Evolutionary conservation across 371 early-diverging fungal genomes (phyloP).

Genomic region (Mucor racemosus): DNA sequence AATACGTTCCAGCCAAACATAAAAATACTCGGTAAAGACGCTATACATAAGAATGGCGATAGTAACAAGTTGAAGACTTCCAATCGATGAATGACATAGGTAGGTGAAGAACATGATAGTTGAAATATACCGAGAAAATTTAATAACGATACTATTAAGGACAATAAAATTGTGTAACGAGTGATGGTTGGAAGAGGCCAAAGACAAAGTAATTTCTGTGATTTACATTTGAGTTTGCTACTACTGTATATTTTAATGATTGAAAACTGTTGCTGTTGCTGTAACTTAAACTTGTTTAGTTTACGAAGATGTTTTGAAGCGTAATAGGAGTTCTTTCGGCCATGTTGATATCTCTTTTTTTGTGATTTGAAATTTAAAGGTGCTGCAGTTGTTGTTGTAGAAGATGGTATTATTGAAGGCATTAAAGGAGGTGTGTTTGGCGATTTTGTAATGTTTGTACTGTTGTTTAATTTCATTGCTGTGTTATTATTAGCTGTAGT

Average conservation of each 20-base stretch:
- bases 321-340: slow-evolving; percentile 31
- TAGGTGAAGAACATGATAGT: slow-evolving; percentile 36
- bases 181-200: slow-evolving; percentile 42
- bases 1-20: slow-evolving; percentile 32
- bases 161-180: slow-evolving; percentile 31
- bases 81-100: slow-evolving; percentile 29
- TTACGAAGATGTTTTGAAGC: slow-evolving; percentile 19
- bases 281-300: slow-evolving; percentile 23
- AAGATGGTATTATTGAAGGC: neutral
- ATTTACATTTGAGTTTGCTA: slow-evolving; percentile 15
- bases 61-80: slow-evolving; percentile 30
- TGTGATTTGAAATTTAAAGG: neutral
- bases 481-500: neutral
- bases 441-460: neutral
- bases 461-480: neutral
- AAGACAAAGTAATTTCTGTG: slow-evolving; percentile 30
- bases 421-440: neutral
- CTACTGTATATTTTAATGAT: slow-evolving; percentile 15
- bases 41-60: slow-evolving; percentile 33
- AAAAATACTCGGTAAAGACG: slow-evolving; percentile 17
- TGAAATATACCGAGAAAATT: slow-evolving; percentile 22
- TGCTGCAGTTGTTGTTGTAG: neutral
- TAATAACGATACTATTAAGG: slow-evolving; percentile 29
- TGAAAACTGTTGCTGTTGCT: slow-evolving; percentile 13
- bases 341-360: slow-evolving; percentile 10